Evolutionary conservation across 2,329 filamentous ascomycete genomes (phyloP).

Genomic region (Magnaporthales sp.): DNA sequence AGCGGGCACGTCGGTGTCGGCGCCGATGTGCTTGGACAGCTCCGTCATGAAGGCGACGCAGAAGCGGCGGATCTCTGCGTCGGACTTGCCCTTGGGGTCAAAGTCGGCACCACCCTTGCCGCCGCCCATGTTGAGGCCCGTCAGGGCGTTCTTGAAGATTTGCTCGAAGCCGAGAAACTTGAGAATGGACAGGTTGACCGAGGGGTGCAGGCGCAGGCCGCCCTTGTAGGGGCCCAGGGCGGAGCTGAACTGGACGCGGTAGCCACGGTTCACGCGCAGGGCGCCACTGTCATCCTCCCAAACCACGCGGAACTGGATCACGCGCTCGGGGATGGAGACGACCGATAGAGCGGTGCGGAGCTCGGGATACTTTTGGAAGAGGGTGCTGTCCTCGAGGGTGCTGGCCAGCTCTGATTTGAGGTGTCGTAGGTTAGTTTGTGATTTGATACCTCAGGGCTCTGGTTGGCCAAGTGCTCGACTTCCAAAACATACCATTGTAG

Average conservation of each 20-base stretch:
- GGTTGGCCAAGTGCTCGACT: slow-evolving; percentile 17
- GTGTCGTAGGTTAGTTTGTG: slow-evolving; percentile 1
- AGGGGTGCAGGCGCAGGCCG: slow-evolving; percentile 88
- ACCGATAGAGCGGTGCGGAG: slow-evolving; percentile 87
- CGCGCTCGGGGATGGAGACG: slow-evolving; percentile 82
- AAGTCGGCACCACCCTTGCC: slow-evolving; percentile 98
- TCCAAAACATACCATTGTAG: slow-evolving; percentile 62
- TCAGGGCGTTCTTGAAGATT: slow-evolving; percentile 99
- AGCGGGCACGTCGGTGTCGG: slow-evolving; percentile 90
- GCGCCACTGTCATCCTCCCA: slow-evolving; percentile 93
- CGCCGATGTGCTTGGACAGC: slow-evolving; percentile 91
- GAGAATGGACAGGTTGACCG: slow-evolving; percentile 71
- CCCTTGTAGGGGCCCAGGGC: slow-evolving; percentile 97
- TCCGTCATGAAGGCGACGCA: slow-evolving; percentile 95
- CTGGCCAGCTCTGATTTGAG: slow-evolving; percentile 69
- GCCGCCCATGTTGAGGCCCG: slow-evolving; percentile 91
- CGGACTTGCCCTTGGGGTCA: slow-evolving; percentile 96
- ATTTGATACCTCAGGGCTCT: not conserved
- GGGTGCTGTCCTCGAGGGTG: slow-evolving; percentile 85
- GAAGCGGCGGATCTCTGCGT: slow-evolving; percentile 96
- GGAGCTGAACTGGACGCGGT: slow-evolving; percentile 97
- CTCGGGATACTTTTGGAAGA: slow-evolving; percentile 91
- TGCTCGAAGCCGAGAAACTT: slow-evolving; percentile 99
- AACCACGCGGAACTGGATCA: slow-evolving; percentile 94
- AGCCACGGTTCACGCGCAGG: slow-evolving; percentile 88